Conservation (phyloP, 2,329 filamentous ascomycete species). For the Tricladium varicosporioides region DNA sequence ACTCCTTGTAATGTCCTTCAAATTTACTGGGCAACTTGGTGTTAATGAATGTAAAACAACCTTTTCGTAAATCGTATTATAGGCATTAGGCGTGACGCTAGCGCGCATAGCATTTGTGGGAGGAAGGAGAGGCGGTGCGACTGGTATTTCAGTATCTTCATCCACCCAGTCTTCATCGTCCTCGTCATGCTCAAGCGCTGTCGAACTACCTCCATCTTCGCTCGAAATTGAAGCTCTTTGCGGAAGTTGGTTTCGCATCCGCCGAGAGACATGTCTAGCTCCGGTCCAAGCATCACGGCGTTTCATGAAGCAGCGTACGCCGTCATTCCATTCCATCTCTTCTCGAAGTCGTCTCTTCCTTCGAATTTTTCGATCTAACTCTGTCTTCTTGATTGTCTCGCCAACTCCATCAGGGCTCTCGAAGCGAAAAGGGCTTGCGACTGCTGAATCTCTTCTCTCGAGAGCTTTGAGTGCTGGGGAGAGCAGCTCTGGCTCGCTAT, state of each 20-base stretch:
- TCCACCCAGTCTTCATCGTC: slow-evolving; percentile 26
- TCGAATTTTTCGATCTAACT: slow-evolving; percentile 39
- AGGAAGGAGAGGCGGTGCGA: slow-evolving; percentile 72
- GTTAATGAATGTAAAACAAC: slow-evolving; percentile 77
- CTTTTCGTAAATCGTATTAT: slow-evolving; percentile 85
- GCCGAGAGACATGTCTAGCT: slow-evolving; percentile 54
- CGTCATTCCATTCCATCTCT: slow-evolving; percentile 76
- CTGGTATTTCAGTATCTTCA: slow-evolving; percentile 50
- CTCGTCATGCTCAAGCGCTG: slow-evolving; percentile 23
- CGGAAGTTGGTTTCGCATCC: slow-evolving; percentile 35
- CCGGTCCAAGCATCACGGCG: slow-evolving; percentile 84
- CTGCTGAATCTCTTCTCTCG: slow-evolving; percentile 9
- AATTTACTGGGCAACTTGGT: slow-evolving; percentile 84
- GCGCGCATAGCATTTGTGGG: slow-evolving; percentile 72
- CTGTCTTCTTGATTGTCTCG: slow-evolving; percentile 22
- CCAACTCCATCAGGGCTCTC: slow-evolving; percentile 40
- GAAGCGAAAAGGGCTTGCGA: slow-evolving; percentile 36
- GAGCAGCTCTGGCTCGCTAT: slow-evolving; percentile 19
- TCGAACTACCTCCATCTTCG: slow-evolving; percentile 23
- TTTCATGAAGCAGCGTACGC: slow-evolving; percentile 74
- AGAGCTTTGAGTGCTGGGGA: slow-evolving; percentile 12
- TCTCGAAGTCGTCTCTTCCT: slow-evolving; percentile 51
- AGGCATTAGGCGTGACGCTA: slow-evolving; percentile 70
- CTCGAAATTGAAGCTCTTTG: slow-evolving; percentile 36
- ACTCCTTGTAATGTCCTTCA: slow-evolving; percentile 74